Evolutionary conservation across 75 land plant genomes (phyloP).

Genomic region (Isoetes taiwanensis): DNA sequence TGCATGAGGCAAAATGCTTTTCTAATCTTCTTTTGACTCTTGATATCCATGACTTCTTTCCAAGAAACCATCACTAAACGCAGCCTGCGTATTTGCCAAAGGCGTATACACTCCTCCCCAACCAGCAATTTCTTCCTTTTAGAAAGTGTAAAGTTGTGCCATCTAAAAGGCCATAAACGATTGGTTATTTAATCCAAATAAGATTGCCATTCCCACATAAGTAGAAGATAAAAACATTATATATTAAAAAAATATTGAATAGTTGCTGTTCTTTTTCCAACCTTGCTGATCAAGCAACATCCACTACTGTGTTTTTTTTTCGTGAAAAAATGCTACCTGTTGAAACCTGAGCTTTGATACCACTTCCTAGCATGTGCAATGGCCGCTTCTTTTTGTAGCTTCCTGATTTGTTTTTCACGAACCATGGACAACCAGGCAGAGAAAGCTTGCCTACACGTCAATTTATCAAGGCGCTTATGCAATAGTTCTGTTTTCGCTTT

Average conservation of each 20-base stretch:
- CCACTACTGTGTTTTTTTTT: too few relatives aligned
- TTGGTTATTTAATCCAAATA: not conserved
- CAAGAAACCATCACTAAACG: not conserved
- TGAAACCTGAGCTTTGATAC: not conserved
- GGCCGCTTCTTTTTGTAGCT: not conserved
- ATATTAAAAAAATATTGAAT: too few relatives aligned
- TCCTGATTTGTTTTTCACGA: not conserved
- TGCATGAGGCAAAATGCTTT: not conserved
- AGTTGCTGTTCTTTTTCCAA: too few relatives aligned
- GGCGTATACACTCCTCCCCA: too few relatives aligned
- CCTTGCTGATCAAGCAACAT: too few relatives aligned
- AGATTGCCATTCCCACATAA: not conserved
- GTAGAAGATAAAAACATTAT: not conserved
- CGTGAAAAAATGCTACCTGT: too few relatives aligned
- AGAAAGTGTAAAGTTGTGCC: not conserved
- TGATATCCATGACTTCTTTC: not conserved
- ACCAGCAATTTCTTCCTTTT: too few relatives aligned
- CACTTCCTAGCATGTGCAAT: not conserved
- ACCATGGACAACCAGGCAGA: not conserved
- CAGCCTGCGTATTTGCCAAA: too few relatives aligned
- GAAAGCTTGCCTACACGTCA: not conserved
- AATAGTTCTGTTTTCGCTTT: too few relatives aligned
- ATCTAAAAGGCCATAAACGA: not conserved
- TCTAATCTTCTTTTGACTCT: not conserved
- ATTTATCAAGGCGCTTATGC: not conserved